Base-by-base conservation (phyloP, 2,329 filamentous ascomycete genomes). In the Penicillium olsonii region DNA sequence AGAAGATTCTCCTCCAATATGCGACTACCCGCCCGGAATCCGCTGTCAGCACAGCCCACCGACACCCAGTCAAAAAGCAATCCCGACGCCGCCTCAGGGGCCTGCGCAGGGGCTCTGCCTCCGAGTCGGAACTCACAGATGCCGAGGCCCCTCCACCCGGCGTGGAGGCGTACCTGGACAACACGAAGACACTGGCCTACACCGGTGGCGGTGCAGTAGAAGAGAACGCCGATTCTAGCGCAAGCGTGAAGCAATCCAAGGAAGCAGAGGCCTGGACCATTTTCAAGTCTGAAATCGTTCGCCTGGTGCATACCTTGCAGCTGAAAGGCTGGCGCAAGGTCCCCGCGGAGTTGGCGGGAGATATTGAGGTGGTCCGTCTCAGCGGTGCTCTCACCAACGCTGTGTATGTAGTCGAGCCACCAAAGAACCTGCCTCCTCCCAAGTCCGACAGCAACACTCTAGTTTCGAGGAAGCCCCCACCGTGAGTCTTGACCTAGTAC, bases 331-430 rank as follows among this genome's bases (percentile, higher is more conserved):
- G 94, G 94, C 84, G 92, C 45, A 85, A 85, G 52, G 84, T 99
- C 0, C 82, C 90, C 0, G 67, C 78, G 62, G 71, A 75, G 22
- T 47, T 63, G 33, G 67, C 72, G 33, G 56, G 60, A 45, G 72
- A 78, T 41, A 67, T 78, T 44, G 68, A 77, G 47, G 70, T 78
- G 50, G 63, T 76, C 31, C 68, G 77, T 33, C 67, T 81, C 34
- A 96, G 92, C 68, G 94, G 94, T 53, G 94, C 94, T 8, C 74
- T 99, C 59, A 99, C 94, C 17, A 99, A 99, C 67, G 91, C 92
- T 10, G 92, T 99, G 29, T 99, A 97, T 66, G 91, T 96, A 42
- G 91, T 97, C 18, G 87, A 84, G 1, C 92, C 92, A 2, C 92
- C 92, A 0, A 75, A 82, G 33, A 78, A 87, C 29, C 59, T 91